Evolutionary conservation across 208 protist species (phyloP).

Genomic region (Trypanosoma theileri): DNA sequence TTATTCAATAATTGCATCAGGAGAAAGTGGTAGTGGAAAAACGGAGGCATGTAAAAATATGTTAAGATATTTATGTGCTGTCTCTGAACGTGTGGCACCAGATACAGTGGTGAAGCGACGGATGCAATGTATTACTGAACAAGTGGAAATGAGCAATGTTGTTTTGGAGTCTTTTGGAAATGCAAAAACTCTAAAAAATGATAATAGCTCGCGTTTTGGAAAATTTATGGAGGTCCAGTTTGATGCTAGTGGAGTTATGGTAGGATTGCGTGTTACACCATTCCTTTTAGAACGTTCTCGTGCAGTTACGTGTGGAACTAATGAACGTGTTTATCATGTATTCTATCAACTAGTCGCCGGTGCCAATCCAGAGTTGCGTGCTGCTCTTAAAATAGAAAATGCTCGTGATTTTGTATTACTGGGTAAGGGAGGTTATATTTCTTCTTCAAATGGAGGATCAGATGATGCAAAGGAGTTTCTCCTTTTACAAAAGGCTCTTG

Average conservation of each 20-base stretch:
- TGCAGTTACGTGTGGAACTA: conserved; percentile 34
- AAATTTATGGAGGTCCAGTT: conserved; percentile 86
- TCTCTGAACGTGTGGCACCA: conserved; percentile 24
- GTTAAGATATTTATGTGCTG: conserved; percentile 47
- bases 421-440: conserved; percentile 12
- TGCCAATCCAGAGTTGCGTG: conserved; percentile 14
- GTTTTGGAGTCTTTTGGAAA: conserved; percentile 86
- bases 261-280: conserved; percentile 32
- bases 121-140: conserved; percentile 42
- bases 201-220: conserved; percentile 77
- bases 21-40: conserved; percentile 59
- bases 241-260: conserved; percentile 34
- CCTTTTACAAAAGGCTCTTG: conserved; percentile 9
- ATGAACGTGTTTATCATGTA: conserved; percentile 83
- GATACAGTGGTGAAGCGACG: conserved; percentile 9
- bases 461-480: conserved; percentile 30
- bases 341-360: conserved; percentile 83
- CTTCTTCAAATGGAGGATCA: conserved; percentile 13
- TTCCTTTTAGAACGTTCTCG: conserved; percentile 57
- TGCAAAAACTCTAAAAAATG: conserved; percentile 78
- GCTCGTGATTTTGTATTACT: conserved; percentile 24
- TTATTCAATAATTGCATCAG: conserved; percentile 40
- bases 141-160: conserved; percentile 44
- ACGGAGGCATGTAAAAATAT: conserved; percentile 61
- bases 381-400: conserved; percentile 25